Conservation (phyloP, 371 early-diverging fungal species). For the Mucor lusitanicus region DNA sequence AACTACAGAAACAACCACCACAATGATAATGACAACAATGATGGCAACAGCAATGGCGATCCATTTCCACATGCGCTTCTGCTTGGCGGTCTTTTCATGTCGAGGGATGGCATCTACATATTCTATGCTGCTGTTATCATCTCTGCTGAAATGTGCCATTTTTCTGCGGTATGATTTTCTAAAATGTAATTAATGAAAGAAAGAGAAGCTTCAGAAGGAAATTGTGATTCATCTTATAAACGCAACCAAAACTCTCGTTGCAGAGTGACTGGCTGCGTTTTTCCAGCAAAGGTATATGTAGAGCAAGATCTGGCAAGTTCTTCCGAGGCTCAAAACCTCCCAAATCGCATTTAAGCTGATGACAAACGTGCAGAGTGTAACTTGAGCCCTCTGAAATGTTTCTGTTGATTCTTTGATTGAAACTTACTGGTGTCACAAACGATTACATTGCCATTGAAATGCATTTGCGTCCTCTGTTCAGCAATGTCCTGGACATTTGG, state of each 20-base stretch:
- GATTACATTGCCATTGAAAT: not conserved
- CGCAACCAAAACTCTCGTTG: not conserved
- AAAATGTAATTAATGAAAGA: conserved; percentile 4
- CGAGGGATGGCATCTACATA: conserved; percentile 20
- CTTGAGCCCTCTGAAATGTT: not conserved
- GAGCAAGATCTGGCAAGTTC: not conserved
- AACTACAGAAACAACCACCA: conserved; percentile 40
- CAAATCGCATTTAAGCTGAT: not conserved
- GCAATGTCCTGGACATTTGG: not conserved
- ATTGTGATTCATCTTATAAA: not conserved
- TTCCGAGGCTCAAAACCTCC: conserved; percentile 1
- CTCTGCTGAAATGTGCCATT: conserved; percentile 7
- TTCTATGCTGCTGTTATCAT: conserved; percentile 16
- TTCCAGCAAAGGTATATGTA: not conserved
- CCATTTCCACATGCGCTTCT: conserved; percentile 26
- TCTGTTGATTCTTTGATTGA: not conserved
- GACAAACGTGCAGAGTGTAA: not conserved
- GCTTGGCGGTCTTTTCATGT: conserved; percentile 13
- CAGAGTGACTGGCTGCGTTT: conserved; percentile 7
- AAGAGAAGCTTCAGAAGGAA: not conserved
- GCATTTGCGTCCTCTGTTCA: not conserved
- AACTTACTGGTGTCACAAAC: not conserved
- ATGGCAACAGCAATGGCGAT: conserved; percentile 20
- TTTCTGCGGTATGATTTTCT: not conserved
- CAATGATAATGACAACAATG: conserved; percentile 33